These are phyloP conservation scores for Trichoderma pleuroti DNA, from an alignment of 2,329 filamentous ascomycete genomes.

Conservation along the genomic window DNA sequence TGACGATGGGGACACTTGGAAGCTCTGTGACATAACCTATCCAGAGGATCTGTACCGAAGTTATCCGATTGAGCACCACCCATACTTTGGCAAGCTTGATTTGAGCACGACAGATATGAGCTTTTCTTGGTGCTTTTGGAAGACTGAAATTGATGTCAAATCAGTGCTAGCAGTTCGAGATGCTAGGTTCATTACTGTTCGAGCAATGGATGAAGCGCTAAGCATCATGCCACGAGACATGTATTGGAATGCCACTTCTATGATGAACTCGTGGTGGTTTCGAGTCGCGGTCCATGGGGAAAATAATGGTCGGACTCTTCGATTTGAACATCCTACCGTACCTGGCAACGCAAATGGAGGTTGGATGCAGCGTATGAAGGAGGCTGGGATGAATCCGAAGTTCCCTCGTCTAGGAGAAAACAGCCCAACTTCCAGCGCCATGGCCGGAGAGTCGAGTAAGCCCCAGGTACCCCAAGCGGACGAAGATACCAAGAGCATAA, in stretches of 20 bases:
- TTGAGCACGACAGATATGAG: conserved; percentile 81
- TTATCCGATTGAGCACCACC: conserved; percentile 52
- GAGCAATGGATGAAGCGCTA: conserved; percentile 88
- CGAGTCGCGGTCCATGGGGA: conserved; percentile 73
- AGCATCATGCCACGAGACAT: conserved; percentile 84
- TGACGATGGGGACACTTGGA: conserved; percentile 63
- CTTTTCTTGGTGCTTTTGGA: conserved; percentile 95
- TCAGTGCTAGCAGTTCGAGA: conserved; percentile 36
- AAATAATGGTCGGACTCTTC: conserved; percentile 44
- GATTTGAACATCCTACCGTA: conserved; percentile 87
- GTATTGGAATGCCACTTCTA: conserved; percentile 93
- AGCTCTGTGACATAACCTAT: conserved; percentile 70
- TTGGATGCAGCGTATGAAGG: conserved; percentile 93
- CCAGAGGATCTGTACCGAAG: conserved; percentile 79
- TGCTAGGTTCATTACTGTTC: conserved; percentile 61
- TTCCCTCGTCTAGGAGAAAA: conserved; percentile 57
- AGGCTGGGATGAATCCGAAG: conserved; percentile 68
- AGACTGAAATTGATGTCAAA: conserved; percentile 65
- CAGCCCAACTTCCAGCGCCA: conserved; percentile 45
- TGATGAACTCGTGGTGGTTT: conserved; percentile 99
- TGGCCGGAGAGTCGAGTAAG: conserved; percentile 27
- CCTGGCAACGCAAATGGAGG: conserved; percentile 73
- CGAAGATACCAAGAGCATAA: conserved; percentile 19
- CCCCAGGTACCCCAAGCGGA: conserved; percentile 4
- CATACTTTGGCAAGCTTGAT: conserved; percentile 76